phyloP scores from a whole-genome alignment of 192 early-diverging fungal species.

The Umbelopsis sp. region DNA sequence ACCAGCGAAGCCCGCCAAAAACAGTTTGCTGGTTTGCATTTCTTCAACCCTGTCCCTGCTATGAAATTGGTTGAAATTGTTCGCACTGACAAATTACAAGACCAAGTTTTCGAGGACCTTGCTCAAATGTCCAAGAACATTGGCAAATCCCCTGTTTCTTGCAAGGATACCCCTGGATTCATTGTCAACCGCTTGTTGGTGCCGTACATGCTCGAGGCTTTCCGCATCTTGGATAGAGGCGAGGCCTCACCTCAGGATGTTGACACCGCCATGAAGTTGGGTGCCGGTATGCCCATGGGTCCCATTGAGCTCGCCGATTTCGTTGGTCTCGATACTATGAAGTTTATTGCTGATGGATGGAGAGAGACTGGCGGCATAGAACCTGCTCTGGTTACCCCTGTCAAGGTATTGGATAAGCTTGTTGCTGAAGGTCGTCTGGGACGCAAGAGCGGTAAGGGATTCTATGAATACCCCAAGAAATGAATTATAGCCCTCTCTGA shows the following conservation, averaged over 20 bases:
- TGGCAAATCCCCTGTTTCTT: slow-evolving; percentile 87
- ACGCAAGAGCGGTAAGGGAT: slow-evolving; percentile 85
- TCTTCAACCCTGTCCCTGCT: slow-evolving; percentile 98
- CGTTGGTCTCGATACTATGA: slow-evolving; percentile 94
- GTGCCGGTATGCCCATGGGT: slow-evolving; percentile 96
- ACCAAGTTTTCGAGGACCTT: slow-evolving; percentile 66
- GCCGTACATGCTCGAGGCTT: slow-evolving; percentile 96
- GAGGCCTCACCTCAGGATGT: slow-evolving; percentile 86
- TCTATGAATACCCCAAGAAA: slow-evolving; percentile 72
- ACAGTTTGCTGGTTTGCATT: slow-evolving; percentile 88
- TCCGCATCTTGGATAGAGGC: slow-evolving; percentile 88
- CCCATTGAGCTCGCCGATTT: slow-evolving; percentile 85
- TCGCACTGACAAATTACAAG: slow-evolving; percentile 63
- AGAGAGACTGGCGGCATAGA: slow-evolving; percentile 80
- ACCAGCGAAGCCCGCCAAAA: slow-evolving; percentile 51
- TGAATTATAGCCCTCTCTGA: background rate
- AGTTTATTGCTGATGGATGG: slow-evolving; percentile 97
- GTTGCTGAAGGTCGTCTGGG: slow-evolving; percentile 77
- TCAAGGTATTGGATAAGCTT: slow-evolving; percentile 70
- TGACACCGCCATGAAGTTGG: slow-evolving; percentile 96
- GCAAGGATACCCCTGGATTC: slow-evolving; percentile 97
- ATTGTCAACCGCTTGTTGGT: slow-evolving; percentile 96
- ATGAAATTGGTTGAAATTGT: slow-evolving; percentile 98
- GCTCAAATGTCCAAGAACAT: slow-evolving; percentile 72
- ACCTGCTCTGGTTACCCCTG: slow-evolving; percentile 73